phyloP scores from a whole-genome alignment of 768 basidiomycete species.

The Russula foetens region DNA sequence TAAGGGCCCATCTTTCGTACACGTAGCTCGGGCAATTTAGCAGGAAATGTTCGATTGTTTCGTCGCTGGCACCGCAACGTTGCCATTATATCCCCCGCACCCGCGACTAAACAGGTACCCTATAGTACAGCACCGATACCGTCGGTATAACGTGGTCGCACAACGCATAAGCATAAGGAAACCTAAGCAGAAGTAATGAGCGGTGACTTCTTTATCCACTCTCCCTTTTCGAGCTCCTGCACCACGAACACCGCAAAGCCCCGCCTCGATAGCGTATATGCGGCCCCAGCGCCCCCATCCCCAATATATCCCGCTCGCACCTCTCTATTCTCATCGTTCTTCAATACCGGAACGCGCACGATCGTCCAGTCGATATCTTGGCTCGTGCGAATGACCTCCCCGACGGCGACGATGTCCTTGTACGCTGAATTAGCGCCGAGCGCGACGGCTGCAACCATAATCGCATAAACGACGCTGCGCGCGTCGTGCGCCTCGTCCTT shows the following conservation, averaged over 20 bases:
- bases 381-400: constrained; percentile 44
- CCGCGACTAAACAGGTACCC: too few species aligned
- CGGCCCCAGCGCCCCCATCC: constrained; percentile 41
- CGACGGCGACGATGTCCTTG: constrained; percentile 58
- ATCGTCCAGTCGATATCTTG: constrained; percentile 60
- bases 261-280: constrained; percentile 39
- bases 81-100: too few species aligned
- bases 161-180: background rate
- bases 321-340: constrained; percentile 36
- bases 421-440: constrained; percentile 50
- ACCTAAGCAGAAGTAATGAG: constrained; percentile 29
- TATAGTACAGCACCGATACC: too few species aligned
- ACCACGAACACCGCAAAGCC: constrained; percentile 57
- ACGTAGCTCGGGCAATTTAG: too few species aligned
- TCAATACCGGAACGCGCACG: constrained; percentile 57
- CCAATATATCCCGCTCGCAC: constrained; percentile 60
- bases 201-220: constrained; percentile 48
- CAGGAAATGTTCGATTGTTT: too few species aligned
- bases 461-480: constrained; percentile 37
- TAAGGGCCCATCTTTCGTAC: too few species aligned
- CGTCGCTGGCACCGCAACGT: too few species aligned
- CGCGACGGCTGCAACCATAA: constrained; percentile 33
- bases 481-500: constrained; percentile 53
- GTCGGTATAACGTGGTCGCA: too few species aligned
- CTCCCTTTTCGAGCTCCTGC: constrained; percentile 44